phyloP scores from a whole-genome alignment of 768 basidiomycete species.

The Fomitopsis serialis region DNA sequence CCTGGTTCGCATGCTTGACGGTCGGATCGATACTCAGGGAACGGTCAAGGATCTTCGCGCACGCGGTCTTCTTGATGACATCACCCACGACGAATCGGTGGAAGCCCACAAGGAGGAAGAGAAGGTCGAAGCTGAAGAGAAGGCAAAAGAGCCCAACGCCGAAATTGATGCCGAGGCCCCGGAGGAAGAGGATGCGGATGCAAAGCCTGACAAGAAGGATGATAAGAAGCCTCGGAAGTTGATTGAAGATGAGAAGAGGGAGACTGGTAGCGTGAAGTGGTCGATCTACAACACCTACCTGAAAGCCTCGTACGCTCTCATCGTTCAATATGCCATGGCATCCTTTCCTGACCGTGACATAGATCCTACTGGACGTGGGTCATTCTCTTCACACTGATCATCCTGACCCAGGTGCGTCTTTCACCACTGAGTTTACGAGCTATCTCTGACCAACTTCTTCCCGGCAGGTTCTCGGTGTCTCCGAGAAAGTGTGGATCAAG shows the following conservation, averaged over 20 bases:
- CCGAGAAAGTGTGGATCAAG: constrained; percentile 75
- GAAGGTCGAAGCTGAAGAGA: constrained; percentile 9
- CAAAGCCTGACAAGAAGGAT: constrained; percentile 24
- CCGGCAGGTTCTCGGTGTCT: constrained; percentile 44
- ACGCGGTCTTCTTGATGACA: constrained; percentile 55
- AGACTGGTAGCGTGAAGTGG: constrained; percentile 82
- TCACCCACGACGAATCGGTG: constrained; percentile 48
- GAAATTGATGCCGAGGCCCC: constrained; percentile 22
- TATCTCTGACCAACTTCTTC: neutral
- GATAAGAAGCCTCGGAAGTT: constrained; percentile 71
- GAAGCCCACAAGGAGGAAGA: constrained; percentile 41
- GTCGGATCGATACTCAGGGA: constrained; percentile 74
- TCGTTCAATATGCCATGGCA: neutral
- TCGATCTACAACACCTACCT: constrained; percentile 57
- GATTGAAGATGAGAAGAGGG: constrained; percentile 77
- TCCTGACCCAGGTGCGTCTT: constrained; percentile 30
- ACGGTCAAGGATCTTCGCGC: constrained; percentile 57
- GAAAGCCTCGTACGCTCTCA: constrained; percentile 56
- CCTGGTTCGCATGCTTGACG: constrained; percentile 75
- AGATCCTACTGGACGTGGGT: constrained; percentile 69
- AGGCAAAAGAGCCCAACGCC: constrained; percentile 18
- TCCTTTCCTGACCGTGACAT: neutral
- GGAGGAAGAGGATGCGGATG: constrained; percentile 20
- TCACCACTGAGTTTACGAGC: neutral
- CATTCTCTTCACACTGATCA: constrained; percentile 43